Evolutionary conservation across 306 rosid genomes (phyloP), one percentile per base, ranked within the genome.

Genomic region (Castanea mollissima): DNA sequence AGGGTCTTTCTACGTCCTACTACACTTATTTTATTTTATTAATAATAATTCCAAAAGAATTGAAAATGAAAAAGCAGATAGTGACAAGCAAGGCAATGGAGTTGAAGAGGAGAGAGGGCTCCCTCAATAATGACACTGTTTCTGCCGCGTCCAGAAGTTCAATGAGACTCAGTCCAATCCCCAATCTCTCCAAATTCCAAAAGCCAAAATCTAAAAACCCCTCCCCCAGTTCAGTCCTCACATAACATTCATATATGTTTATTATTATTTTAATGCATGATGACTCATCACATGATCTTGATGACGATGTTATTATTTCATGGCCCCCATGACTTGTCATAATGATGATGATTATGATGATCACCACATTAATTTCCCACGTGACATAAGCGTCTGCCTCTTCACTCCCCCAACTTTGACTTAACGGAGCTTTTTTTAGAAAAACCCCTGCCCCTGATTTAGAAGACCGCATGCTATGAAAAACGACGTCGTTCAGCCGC

Each of bases 401-500:
- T 11, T 2, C 1, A 44, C 21, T 8, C 19, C 20, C 44, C 46
- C 8, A 41, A 8, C 46, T 41, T 41, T 41, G 57, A 59, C 54
- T 60, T 49, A 69, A 69, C 80, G 80, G 86, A 76, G 77, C 34
- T 10, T 1, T 25, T 25, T 25, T 25, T 25, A 0, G 4, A 12
- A n/a, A 7, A 18, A 6, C 2, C 46, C 5, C 29, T 1, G 27
- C 15, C 5, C 44, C 46, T 65, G 71, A 32, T 32, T 49, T 65
- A 20, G 46, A 32, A 9, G 13, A 32, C 11, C 20, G 34, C 46
- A 13, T 13, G 11, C 72, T 38, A 1, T 6, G 6, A 5, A 69
- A 76, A 56, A 76, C 60, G 73, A 58, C 64, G 63, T 11, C 20
- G 85, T 75, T 55, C 38, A 67, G 82, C 84, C 83, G 84, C 81